Base-by-base conservation (phyloP, 1,139 yeast species). In the Magnusiomyces ingens region DNA sequence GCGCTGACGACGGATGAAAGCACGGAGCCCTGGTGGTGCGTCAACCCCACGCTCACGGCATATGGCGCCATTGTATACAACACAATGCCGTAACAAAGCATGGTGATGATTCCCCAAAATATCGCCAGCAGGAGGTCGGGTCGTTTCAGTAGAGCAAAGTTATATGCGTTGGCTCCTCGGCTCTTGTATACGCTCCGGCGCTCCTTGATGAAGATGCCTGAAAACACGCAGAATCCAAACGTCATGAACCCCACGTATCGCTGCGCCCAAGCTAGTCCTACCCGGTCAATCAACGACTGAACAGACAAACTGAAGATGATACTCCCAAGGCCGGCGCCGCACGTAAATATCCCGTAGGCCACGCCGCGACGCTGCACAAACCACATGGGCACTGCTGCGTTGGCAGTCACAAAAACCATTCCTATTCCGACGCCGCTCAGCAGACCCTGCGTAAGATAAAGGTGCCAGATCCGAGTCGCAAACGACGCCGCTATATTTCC, bases 401-500 rank as follows among this genome's bases (percentile, higher is more conserved):
- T 71, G 0, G 81, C 79, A 0, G 91, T 89, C 11, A 82, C 76
- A 58, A 78, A 84, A 17, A 82, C 69, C 44, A 85, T 67, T 0
- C 82, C 76, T 58, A 80, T 82, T 0, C 86, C 81, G 10, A 80
- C 58, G 0, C 91, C 89, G 48, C 81, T 76, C 52, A 84, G 60
- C 1, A 84, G 69, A 8, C 94, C 94, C 66, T 85, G 91, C 13
- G 87, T 79, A 46, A 83, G 67, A 62, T 79, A 81, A n/a, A 85
- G 67, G 56, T 84, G 87, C 81, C 86, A 80, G 44, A 80, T 65
- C 50, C 70, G 64, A 0, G 78, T 80, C 1, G 89, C 76, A 62
- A 79, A 82, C 0, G 89, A 81, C 0, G 91, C 89, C 32, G 82
- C 64, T 45, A 85, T 65, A 60, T 79, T 82, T 0, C 85, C 87